phyloP scores from a whole-genome alignment of 2,329 filamentous ascomycete species.

The Scedosporium dehoogii region DNA sequence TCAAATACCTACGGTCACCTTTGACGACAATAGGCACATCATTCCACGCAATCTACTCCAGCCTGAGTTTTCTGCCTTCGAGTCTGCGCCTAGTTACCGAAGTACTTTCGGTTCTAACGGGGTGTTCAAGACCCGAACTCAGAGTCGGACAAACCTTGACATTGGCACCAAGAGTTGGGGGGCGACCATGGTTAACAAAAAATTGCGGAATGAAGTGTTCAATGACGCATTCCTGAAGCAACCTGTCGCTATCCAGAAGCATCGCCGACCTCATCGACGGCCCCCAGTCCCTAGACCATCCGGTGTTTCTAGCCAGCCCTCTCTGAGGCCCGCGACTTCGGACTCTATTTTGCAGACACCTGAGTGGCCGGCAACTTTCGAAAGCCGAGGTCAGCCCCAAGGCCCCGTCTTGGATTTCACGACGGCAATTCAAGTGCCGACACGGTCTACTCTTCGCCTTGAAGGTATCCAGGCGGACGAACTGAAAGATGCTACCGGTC shows the following conservation, averaged over 20 bases:
- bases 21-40: conserved; percentile 90
- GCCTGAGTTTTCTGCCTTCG: conserved; percentile 20
- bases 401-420: neutral
- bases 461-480: neutral
- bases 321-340: neutral
- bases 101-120: conserved; percentile 23
- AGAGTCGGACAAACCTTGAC: conserved; percentile 33
- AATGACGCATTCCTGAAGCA: conserved; percentile 85
- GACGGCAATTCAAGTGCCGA: neutral
- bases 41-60: conserved; percentile 76
- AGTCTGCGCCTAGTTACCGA: conserved; percentile 19
- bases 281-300: conserved; percentile 44
- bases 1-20: conserved; percentile 78
- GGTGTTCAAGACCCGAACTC: conserved; percentile 5
- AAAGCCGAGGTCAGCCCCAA: neutral
- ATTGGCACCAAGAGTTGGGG: conserved; percentile 67
- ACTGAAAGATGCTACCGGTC: neutral
- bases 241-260: conserved; percentile 69
- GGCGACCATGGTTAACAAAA: conserved; percentile 81
- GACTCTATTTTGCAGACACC: neutral
- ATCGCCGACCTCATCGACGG: conserved; percentile 60
- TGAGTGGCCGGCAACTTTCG: neutral
- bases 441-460: neutral
- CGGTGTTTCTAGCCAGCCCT: neutral
- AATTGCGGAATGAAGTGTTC: conserved; percentile 80